Conservation (phyloP, 164 flowering plant species). For the Paratinospora sagittata region DNA sequence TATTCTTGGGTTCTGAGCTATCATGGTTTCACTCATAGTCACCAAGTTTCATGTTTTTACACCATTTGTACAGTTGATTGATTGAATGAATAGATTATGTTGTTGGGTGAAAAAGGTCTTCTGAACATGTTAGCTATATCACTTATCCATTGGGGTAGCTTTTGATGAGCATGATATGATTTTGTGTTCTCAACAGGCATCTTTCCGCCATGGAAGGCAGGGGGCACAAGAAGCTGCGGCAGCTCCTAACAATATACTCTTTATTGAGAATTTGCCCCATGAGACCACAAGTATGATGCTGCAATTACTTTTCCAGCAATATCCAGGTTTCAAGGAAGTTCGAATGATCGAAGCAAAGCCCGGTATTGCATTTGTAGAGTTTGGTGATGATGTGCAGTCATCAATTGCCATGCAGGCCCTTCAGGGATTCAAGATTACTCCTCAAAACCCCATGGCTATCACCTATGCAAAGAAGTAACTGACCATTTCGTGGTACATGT, state of each 20-base stretch:
- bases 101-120: background rate
- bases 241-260: conserved; percentile 85
- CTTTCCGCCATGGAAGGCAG: conserved; percentile 49
- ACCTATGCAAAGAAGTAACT: conserved; percentile 75
- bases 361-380: conserved; percentile 98
- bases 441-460: conserved; percentile 75
- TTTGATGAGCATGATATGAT: background rate
- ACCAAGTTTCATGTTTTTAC: background rate
- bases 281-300: conserved; percentile 81
- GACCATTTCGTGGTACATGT: conserved; percentile 1
- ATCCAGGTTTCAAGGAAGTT: conserved; percentile 92
- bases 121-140: background rate
- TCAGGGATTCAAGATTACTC: conserved; percentile 84
- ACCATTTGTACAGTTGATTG: background rate
- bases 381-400: conserved; percentile 77
- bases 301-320: conserved; percentile 76
- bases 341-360: conserved; percentile 92
- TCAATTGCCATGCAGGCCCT: conserved; percentile 86
- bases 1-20: background rate
- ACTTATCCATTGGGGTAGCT: background rate
- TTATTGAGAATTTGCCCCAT: conserved; percentile 83
- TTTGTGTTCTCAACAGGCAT: conserved; percentile 37
- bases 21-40: background rate
- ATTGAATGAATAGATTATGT: background rate
- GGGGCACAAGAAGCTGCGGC: conserved; percentile 45